Percentiles rank a stretch among this genome's conserved stretches.
Conservation (phyloP, 164 flowering plant genomes). For the Vitis labrusca region DNA sequence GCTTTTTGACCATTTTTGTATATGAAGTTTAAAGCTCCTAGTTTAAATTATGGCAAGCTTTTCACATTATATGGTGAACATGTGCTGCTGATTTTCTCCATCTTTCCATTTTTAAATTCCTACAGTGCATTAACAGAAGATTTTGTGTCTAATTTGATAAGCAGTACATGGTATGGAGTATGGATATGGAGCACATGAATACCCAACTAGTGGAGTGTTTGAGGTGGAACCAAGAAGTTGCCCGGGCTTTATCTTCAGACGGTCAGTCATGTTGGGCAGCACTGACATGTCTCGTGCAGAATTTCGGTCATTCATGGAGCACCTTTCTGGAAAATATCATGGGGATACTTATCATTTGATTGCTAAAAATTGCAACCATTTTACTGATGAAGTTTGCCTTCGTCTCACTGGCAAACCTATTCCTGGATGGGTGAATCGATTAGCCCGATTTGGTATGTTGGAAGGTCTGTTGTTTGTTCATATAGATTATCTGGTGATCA, state of each 20-base stretch:
- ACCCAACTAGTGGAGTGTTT: slow-evolving; percentile 85
- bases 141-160: slow-evolving; percentile 8
- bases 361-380: slow-evolving; percentile 96
- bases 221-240: slow-evolving; percentile 97
- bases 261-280: slow-evolving; percentile 74
- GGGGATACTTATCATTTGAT: slow-evolving; percentile 92
- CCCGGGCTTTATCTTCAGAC: slow-evolving; percentile 86
- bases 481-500: background rate
- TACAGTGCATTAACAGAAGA: background rate
- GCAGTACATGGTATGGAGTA: slow-evolving; percentile 88
- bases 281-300: slow-evolving; percentile 73
- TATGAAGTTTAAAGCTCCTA: no score
- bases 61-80: background rate
- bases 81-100: background rate
- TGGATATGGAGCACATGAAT: slow-evolving; percentile 96
- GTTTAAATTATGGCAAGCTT: no score
- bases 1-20: no score
- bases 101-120: background rate
- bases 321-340: slow-evolving; percentile 66
- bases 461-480: background rate
- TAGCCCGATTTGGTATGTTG: slow-evolving; percentile 77
- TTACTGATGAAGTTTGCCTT: slow-evolving; percentile 74
- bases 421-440: slow-evolving; percentile 97
- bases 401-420: slow-evolving; percentile 82
- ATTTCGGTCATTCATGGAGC: slow-evolving; percentile 72